Evolutionary conservation across 345 rosid species (phyloP).

Genomic region (Euclidium syriacum): DNA sequence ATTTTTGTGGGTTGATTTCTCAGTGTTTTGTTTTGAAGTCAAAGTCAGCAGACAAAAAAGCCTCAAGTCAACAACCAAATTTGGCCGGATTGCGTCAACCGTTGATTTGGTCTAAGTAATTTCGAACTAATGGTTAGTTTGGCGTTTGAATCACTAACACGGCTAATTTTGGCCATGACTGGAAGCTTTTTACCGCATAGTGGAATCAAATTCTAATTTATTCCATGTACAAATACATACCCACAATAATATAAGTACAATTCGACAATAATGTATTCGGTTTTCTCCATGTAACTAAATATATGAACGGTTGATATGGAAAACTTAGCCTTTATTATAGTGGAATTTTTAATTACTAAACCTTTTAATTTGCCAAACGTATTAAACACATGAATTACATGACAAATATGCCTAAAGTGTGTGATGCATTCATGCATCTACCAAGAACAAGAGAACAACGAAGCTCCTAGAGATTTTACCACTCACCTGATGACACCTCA

Average conservation of each 20-base stretch:
- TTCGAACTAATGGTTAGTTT: not conserved
- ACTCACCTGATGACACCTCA: not conserved
- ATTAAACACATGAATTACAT: not conserved
- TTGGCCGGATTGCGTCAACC: slow-evolving; percentile 6
- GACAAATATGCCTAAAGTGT: not conserved
- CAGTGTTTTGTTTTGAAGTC: slow-evolving; percentile 5
- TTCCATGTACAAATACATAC: not conserved
- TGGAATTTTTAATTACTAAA: not conserved
- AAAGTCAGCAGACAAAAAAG: slow-evolving; percentile 1
- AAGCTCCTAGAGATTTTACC: slow-evolving; percentile 6
- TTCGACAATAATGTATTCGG: not conserved
- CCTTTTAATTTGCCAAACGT: not conserved
- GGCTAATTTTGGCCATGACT: slow-evolving; percentile 6
- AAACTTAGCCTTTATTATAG: not conserved
- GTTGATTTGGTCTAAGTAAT: slow-evolving; percentile 19
- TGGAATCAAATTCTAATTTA: not conserved
- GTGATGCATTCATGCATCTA: slow-evolving; percentile 11
- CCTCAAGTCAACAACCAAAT: slow-evolving; percentile 4
- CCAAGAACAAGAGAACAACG: not conserved
- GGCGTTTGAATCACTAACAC: not conserved
- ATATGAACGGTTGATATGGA: slow-evolving; percentile 5
- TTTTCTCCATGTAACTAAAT: not conserved
- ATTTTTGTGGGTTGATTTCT: not conserved
- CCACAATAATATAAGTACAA: not conserved
- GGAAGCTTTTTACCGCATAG: slow-evolving; percentile 1